These are phyloP conservation scores for Chytridium lagenaria DNA, from an alignment of 371 early-diverging fungal species.

Conservation along the genomic window DNA sequence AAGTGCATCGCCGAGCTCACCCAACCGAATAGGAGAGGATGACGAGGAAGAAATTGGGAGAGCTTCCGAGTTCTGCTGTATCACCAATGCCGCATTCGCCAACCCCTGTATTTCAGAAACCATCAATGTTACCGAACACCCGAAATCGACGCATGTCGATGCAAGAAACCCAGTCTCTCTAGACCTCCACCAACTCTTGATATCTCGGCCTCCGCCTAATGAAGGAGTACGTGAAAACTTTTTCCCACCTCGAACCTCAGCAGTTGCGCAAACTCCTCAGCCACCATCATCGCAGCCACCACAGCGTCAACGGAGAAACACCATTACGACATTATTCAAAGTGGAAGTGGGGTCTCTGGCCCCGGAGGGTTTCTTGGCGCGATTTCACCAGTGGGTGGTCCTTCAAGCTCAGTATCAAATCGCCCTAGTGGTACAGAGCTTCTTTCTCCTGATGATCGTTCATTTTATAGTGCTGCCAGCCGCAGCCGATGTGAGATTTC, in stretches of 20 bases:
- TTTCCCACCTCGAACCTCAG: neutral
- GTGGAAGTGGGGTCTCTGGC: neutral
- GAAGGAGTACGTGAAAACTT: neutral
- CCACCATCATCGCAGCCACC: neutral
- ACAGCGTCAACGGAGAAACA: neutral
- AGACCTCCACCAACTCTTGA: neutral
- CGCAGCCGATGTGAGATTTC: too few relatives aligned
- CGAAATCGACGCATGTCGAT: constrained; percentile 10
- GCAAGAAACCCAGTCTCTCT: constrained; percentile 7
- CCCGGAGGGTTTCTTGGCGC: neutral
- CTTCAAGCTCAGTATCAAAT: too few relatives aligned
- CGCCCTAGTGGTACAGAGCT: too few relatives aligned
- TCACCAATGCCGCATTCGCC: neutral
- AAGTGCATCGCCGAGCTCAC: too few relatives aligned
- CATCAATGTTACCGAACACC: neutral
- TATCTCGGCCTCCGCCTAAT: too few relatives aligned
- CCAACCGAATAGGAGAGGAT: too few relatives aligned
- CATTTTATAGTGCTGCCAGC: too few relatives aligned
- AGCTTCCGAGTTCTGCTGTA: neutral
- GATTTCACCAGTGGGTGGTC: neutral
- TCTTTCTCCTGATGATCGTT: too few relatives aligned
- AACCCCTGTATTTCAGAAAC: neutral
- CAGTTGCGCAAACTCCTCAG: neutral
- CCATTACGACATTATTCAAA: neutral
- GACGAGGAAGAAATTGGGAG: too few relatives aligned